phyloP scores from a whole-genome alignment of 805 yeast species.

The Candida michaelii region DNA sequence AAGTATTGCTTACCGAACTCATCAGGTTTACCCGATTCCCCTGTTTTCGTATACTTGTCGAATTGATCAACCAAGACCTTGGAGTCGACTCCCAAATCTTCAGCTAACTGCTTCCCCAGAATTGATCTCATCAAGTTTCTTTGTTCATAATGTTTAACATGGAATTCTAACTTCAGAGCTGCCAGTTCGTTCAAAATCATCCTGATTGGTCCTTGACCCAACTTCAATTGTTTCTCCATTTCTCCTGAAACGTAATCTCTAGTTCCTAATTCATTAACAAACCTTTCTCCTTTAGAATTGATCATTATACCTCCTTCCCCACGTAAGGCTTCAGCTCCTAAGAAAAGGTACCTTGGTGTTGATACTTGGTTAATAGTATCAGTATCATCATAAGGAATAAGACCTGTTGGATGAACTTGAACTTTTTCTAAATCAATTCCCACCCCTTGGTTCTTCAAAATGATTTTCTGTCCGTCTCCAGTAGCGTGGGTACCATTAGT shows the following conservation, averaged over 20 bases:
- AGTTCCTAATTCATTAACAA: conserved; percentile 60
- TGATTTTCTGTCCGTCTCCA: conserved; percentile 61
- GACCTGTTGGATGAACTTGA: conserved; percentile 69
- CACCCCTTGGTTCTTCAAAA: conserved; percentile 50
- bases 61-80: conserved; percentile 32
- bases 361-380: conserved; percentile 42
- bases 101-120: conserved; percentile 43
- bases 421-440: conserved; percentile 65
- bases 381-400: conserved; percentile 47
- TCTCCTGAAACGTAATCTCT: conserved; percentile 61
- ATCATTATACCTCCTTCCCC: conserved; percentile 66
- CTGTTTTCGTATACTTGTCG: conserved; percentile 40
- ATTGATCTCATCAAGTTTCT: conserved; percentile 53
- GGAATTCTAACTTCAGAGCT: conserved; percentile 47
- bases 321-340: conserved; percentile 66
- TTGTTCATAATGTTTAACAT: conserved; percentile 55
- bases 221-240: conserved; percentile 44
- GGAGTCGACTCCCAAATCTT: conserved; percentile 32
- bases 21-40: conserved; percentile 42
- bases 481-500: conserved; percentile 64
- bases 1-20: conserved; percentile 48
- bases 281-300: conserved; percentile 51
- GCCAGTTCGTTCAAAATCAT: conserved; percentile 49
- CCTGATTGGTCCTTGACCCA: conserved; percentile 47
- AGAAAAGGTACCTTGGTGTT: conserved; percentile 50